These are phyloP conservation scores for Aspergillus japonicus DNA, from an alignment of 2,329 filamentous ascomycete species.

Conservation along the genomic window DNA sequence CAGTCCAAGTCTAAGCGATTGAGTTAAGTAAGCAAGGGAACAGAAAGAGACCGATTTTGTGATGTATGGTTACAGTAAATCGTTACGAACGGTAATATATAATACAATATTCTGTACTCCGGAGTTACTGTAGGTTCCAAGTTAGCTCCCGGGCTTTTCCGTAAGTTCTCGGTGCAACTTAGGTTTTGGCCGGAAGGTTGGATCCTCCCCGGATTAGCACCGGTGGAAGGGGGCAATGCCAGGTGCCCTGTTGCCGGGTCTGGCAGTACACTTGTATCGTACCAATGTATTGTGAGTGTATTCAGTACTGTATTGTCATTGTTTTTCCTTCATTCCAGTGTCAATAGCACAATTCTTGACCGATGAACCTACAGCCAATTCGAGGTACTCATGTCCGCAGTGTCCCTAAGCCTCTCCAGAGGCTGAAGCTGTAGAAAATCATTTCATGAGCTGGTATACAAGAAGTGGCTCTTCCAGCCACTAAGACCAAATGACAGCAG, in stretches of 20 bases:
- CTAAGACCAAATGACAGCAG: neutral
- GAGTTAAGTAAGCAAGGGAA: slow-evolving; percentile 16
- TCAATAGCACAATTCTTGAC: neutral
- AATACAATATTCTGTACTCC: neutral
- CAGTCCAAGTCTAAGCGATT: slow-evolving; percentile 13
- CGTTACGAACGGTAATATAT: slow-evolving; percentile 2
- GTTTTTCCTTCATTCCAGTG: neutral
- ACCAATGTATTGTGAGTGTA: neutral
- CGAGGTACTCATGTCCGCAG: too few relatives aligned
- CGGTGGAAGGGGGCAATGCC: too few relatives aligned
- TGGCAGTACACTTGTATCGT: neutral
- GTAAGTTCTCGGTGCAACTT: slow-evolving; percentile 33
- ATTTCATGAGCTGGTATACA: too few relatives aligned
- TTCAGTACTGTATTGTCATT: neutral
- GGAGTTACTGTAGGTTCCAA: too few relatives aligned
- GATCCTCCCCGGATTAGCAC: slow-evolving; percentile 19
- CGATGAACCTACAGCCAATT: slow-evolving; percentile 2
- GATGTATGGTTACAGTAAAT: neutral
- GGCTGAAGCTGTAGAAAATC: too few relatives aligned
- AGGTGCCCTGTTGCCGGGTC: slow-evolving; percentile 8
- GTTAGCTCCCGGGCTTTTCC: slow-evolving; percentile 40
- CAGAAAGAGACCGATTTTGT: slow-evolving; percentile 1
- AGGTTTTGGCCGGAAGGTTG: slow-evolving; percentile 16
- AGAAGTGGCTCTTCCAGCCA: neutral
- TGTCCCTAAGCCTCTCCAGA: too few relatives aligned